Base-by-base conservation (phyloP, 305 asterid genomes). In the Lippia alba region DNA sequence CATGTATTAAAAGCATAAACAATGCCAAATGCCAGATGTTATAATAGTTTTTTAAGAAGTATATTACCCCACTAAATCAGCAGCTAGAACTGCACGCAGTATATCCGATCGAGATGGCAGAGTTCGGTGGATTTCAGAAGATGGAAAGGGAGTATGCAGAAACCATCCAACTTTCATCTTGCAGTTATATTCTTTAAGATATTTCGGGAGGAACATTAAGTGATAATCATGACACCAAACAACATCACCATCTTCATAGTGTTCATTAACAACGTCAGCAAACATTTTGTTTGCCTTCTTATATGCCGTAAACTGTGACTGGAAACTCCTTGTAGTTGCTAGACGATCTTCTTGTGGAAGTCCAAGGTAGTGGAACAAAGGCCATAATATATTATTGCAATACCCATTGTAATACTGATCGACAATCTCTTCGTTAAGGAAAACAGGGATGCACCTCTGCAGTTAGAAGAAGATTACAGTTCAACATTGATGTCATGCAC, bases 201-300 rank as follows among this genome's bases (percentile, higher is more conserved):
- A 92, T 78, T 87, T 80, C 5, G 98, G 98, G 48, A 92, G 96
- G 84, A 90, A 92, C 98, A 92, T 92, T 54, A 92, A 86, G 86
- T 92, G 98, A 83, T 92, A 92, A 73, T 92, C 98, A 68, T 92
- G 98, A 78, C 96, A 90, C 98, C 98, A 92, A 67, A 92, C 92
- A 61, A 92, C 96, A 65, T 92, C 98, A 53, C 97, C 98, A 68
- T 92, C 98, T 78, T 82, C 82, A 69, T 90, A 92, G 76, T 90
- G 90, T 75, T 78, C 54, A 61, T 84, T 80, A 59, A 92, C 97
- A 15, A 92, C 97, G 75, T 92, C 96, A 59, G 98, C 98, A 82
- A 92, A 92, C 98, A 92, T 90, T 75, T 88, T 78, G 81, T 92
- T 92, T 10, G 96, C 98, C 78, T 84, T 90, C 76, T 90, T 79